Conservation (phyloP, 2,329 filamentous ascomycete species). For the Penicillium sp. region DNA sequence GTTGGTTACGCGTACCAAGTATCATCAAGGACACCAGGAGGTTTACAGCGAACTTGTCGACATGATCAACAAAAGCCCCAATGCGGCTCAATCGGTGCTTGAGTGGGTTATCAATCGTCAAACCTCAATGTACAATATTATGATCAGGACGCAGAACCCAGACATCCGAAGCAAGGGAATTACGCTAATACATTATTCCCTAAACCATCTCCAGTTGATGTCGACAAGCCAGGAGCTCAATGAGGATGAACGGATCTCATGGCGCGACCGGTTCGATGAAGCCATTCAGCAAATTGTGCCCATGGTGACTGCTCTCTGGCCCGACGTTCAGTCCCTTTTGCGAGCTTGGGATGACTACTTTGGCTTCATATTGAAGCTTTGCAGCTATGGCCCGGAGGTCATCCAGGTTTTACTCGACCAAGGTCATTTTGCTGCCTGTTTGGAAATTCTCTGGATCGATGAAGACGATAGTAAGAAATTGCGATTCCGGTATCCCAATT, state of each 20-base stretch:
- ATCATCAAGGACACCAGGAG: slow-evolving; percentile 59
- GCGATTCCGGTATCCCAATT: slow-evolving; percentile 51
- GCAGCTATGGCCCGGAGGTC: slow-evolving; percentile 59
- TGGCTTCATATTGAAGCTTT: slow-evolving; percentile 65
- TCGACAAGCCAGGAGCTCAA: slow-evolving; percentile 23
- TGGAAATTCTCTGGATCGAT: slow-evolving; percentile 63
- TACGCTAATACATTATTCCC: slow-evolving; percentile 51
- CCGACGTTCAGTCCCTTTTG: slow-evolving; percentile 58
- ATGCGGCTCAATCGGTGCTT: slow-evolving; percentile 59
- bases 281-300: slow-evolving; percentile 36
- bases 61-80: slow-evolving; percentile 49
- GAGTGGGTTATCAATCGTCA: slow-evolving; percentile 59
- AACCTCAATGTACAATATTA: slow-evolving; percentile 60
- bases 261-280: slow-evolving; percentile 26
- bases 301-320: slow-evolving; percentile 59
- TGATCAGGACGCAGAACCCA: slow-evolving; percentile 60
- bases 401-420: slow-evolving; percentile 57
- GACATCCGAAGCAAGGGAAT: slow-evolving; percentile 55
- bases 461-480: slow-evolving; percentile 47
- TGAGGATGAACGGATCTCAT: slow-evolving; percentile 23
- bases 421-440: slow-evolving; percentile 57
- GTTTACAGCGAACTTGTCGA: slow-evolving; percentile 54
- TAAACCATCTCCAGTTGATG: slow-evolving; percentile 52
- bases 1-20: slow-evolving; percentile 68
- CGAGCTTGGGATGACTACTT: slow-evolving; percentile 78